Conservation (phyloP, 148 eudicot genomes). For the Cornus kousa region DNA sequence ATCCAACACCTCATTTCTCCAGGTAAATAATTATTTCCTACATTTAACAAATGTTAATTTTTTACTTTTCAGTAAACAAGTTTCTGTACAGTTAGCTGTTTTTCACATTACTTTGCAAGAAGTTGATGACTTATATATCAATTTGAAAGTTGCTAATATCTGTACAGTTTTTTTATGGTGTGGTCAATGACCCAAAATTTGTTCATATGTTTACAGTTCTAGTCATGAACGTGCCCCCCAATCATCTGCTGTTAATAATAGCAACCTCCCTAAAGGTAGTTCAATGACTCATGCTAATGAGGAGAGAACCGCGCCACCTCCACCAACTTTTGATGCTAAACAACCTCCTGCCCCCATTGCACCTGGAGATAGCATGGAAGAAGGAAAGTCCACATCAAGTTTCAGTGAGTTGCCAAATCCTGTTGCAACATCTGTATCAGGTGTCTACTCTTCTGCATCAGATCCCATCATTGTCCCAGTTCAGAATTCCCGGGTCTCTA, state of each 20-base stretch:
- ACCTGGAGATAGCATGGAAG: slow-evolving; percentile 10
- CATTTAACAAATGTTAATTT: too few relatives aligned
- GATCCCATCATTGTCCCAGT: slow-evolving; percentile 34
- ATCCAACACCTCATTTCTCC: slow-evolving; percentile 9
- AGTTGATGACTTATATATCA: neutral
- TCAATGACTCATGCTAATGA: neutral
- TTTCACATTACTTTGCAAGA: neutral
- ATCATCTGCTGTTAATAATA: slow-evolving; percentile 22
- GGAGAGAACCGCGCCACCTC: neutral
- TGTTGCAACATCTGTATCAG: slow-evolving; percentile 5
- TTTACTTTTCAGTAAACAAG: too few relatives aligned
- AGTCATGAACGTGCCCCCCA: slow-evolving; percentile 21
- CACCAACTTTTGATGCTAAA: slow-evolving; percentile 1
- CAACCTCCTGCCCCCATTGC: slow-evolving; percentile 9
- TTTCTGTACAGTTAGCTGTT: neutral
- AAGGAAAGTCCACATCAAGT: neutral
- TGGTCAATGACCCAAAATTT: slow-evolving; percentile 25
- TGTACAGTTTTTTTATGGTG: slow-evolving; percentile 22
- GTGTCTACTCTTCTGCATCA: slow-evolving; percentile 25
- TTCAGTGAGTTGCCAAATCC: slow-evolving; percentile 6
- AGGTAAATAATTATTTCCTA: slow-evolving; percentile 31
- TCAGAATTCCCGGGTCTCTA: slow-evolving; percentile 17
- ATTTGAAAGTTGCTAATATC: neutral
- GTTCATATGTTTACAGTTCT: slow-evolving; percentile 24
- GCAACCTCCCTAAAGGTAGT: slow-evolving; percentile 9